phyloP scores from a whole-genome alignment of 768 basidiomycete genomes.

The Tremella fuciformis region DNA sequence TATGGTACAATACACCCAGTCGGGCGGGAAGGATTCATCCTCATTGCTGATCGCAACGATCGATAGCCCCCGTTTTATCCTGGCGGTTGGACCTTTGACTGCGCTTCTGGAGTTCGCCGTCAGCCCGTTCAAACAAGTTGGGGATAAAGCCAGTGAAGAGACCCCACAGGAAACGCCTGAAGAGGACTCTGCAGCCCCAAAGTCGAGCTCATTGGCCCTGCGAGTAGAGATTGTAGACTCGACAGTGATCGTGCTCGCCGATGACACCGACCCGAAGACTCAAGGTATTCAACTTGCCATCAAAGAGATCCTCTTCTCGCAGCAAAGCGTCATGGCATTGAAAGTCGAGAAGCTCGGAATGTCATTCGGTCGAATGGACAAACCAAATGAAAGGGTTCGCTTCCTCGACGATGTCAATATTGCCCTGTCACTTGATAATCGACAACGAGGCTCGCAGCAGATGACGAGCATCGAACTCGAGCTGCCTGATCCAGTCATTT shows the following conservation, averaged over 20 bases:
- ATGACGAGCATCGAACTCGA: conserved; percentile 80
- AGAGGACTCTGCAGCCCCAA: conserved; percentile 15
- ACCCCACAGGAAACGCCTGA: conserved; percentile 19
- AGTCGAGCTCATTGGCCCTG: conserved; percentile 56
- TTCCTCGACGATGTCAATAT: conserved; percentile 91
- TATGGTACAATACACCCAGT: conserved; percentile 82
- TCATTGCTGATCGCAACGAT: conserved; percentile 79
- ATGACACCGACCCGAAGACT: conserved; percentile 71
- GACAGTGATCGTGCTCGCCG: conserved; percentile 80
- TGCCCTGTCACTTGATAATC: conserved; percentile 79
- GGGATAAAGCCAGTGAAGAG: conserved; percentile 13
- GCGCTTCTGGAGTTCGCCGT: conserved; percentile 81
- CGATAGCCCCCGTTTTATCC: conserved; percentile 88
- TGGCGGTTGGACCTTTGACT: conserved; percentile 86
- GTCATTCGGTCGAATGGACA: conserved; percentile 88
- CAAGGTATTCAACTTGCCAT: conserved; percentile 85
- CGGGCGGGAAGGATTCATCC: conserved; percentile 60
- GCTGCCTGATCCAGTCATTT: conserved; percentile 70
- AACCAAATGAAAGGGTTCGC: conserved; percentile 73
- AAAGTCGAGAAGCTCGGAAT: conserved; percentile 81
- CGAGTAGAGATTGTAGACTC: conserved; percentile 87
- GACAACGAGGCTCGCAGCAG: conserved; percentile 56
- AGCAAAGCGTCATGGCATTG: conserved; percentile 79
- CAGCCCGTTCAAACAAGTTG: conserved; percentile 55
- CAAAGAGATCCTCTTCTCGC: conserved; percentile 78